Conservation (phyloP, 805 yeast species). For the Candida bentonensis region DNA sequence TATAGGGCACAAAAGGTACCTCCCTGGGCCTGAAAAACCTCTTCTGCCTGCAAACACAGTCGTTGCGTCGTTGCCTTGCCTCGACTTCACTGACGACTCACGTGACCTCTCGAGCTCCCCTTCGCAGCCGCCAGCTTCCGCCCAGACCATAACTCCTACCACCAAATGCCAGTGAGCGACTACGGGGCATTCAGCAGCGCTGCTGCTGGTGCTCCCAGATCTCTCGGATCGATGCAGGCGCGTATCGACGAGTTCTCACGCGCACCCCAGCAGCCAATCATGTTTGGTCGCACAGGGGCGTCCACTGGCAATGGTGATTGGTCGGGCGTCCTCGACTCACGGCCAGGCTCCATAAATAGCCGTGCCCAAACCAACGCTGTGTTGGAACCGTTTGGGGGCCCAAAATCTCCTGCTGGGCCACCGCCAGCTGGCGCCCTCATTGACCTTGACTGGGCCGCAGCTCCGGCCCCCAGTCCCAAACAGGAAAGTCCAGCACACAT, state of each 20-base stretch:
- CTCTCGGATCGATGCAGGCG: background rate
- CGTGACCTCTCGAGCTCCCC: too few species aligned
- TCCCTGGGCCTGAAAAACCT: too few species aligned
- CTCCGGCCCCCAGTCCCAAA: background rate
- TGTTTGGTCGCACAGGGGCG: background rate
- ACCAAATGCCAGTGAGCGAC: background rate
- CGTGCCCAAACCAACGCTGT: too few species aligned
- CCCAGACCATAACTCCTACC: too few species aligned
- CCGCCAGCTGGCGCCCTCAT: background rate
- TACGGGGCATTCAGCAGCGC: background rate
- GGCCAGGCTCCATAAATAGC: background rate
- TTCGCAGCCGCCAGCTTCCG: too few species aligned
- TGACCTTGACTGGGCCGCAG: background rate
- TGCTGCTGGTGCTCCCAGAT: background rate
- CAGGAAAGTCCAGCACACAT: background rate
- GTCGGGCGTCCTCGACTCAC: background rate
- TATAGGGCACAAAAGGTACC: too few species aligned
- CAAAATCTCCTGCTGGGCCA: too few species aligned
- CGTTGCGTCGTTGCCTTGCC: too few species aligned
- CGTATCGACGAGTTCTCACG: background rate
- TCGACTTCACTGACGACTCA: too few species aligned
- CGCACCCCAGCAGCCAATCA: background rate
- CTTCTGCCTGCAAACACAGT: too few species aligned
- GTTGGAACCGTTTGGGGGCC: too few species aligned
- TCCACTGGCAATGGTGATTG: background rate